Base-by-base conservation (phyloP, 495 filamentous ascomycete species). In the Immersiella caudata region DNA sequence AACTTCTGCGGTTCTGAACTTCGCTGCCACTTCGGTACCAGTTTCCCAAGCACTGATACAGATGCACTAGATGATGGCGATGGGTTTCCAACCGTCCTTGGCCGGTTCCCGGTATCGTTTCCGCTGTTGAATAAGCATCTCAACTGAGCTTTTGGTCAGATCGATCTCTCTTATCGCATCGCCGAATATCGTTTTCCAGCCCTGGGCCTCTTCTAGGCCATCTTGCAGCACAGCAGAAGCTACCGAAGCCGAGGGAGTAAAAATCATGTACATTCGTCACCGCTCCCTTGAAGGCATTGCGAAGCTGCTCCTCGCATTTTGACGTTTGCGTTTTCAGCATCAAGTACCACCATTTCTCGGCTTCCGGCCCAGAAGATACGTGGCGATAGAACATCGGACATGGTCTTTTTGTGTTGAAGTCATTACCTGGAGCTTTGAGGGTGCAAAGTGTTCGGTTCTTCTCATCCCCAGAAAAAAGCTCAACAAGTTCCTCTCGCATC, bases 71-170 rank as follows among this genome's bases (percentile, higher is more conserved):
- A 69, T n/a, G 59, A 69, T 66, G 57, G 65, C 58, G 25, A 66
- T 62, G 29, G 57, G 50, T 51, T 62, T 63, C 67, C 62, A 69
- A n/a, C 59, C 63, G 18, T 36, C 51, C 63, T 59, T 62, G 26
- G 52, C 66, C 49, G 66, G 27, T 24, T 21, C 50, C 24, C 27
- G 51, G 40, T 66, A 59, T 24, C 59, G 29, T 46, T 50, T 51
- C 58, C 62, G 27, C 50, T 65, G 58, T 16, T 66, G 33, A 3
- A 69, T 62, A 27, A 69, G 49, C 24, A 58, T 57, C 51, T 62
- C 33, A 21, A 69, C 21, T n/a, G 62, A 36, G 21, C 20, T 40
- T 18, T 27, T 62, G 49, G 60, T 51, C 18, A 69, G 33, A 20
- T 46, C 40, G 16, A 62, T 61, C 62, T 69, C 67, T 58, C 50